Base-by-base conservation (phyloP, 2,329 filamentous ascomycete genomes). In the Clonostachys byssicola region DNA sequence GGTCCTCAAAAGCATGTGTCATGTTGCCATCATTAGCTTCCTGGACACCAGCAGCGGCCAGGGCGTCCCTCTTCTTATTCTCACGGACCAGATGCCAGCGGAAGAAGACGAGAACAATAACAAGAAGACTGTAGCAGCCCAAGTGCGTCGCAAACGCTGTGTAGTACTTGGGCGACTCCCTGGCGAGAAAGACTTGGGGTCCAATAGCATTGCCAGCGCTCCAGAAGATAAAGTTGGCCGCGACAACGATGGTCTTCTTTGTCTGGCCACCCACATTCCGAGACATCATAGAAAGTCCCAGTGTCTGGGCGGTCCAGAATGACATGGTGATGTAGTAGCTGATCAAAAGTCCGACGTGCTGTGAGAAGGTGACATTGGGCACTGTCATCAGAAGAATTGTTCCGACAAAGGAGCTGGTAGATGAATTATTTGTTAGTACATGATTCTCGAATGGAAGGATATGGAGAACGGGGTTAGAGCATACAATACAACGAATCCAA, bases 281-380 rank as follows among this genome's bases (percentile, higher is more conserved):
- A 1, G 80, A 81, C 48, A 88, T 74, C 71, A 89, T 76, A 13
- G 82, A 84, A 55, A 89, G 74, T 9, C 77, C 72, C 12, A 89
- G 69, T 3, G 82, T 86, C 56, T 86, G 81, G 0, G 85, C 85
- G 0, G 86, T 83, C 86, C 86, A 90, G 75, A 90, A 91, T 6
- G 83, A 88, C 16, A 90, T 74, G 0, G 83, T 85, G 51, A 90
- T 85, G 67, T 89, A 91, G 72, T 90, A 91, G 57, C 76, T 79
- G 57, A 90, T 79, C 13, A 90, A 67, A 1, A 91, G 73, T 6
- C 86, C 86, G 30, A 84, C 74, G 63, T 85, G 77, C 36, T 80
- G 82, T 9, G 75, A 63, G 35, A 73, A 71, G 40, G 71, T 78
- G 6, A 73, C 71, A 54, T 85, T 83, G 18, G 77, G 63, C 8